phyloP scores from a whole-genome alignment of 202 grass and related monocot species.

The Setaria italica region DNA sequence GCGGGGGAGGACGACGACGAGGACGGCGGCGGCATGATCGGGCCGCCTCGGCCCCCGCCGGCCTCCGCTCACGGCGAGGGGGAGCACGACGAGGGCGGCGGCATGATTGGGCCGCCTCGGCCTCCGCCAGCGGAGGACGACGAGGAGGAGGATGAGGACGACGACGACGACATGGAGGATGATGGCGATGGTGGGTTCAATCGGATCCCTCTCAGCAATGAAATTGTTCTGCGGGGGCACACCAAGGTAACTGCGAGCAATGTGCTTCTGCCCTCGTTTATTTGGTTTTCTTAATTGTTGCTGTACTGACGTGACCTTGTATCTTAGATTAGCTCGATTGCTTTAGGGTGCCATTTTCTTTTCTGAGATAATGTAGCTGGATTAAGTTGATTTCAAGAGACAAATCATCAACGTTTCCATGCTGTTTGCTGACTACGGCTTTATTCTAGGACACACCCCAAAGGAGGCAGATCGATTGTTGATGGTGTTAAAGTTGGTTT shows the following conservation, averaged over 20 bases:
- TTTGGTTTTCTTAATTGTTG: neutral
- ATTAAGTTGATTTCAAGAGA: neutral
- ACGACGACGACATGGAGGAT: slow-evolving; percentile 52
- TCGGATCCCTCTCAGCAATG: slow-evolving; percentile 87
- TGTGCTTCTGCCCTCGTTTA: neutral
- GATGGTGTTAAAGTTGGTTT: neutral
- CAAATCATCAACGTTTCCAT: neutral
- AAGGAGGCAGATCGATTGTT: neutral
- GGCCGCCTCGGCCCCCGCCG: slow-evolving; percentile 60
- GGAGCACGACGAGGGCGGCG: slow-evolving; percentile 43
- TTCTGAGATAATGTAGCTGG: slow-evolving; percentile 6
- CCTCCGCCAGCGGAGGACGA: slow-evolving; percentile 34
- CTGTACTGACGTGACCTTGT: neutral
- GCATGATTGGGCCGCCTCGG: slow-evolving; percentile 72
- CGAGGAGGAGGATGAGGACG: slow-evolving; percentile 20
- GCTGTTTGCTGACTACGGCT: neutral
- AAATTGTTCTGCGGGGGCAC: slow-evolving; percentile 86
- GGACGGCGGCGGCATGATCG: slow-evolving; percentile 46
- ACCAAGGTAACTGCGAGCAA: slow-evolving; percentile 63
- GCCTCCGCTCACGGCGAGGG: slow-evolving; percentile 20
- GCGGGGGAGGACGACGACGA: slow-evolving; percentile 45
- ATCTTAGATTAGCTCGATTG: slow-evolving; percentile 9
- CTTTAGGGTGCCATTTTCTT: neutral
- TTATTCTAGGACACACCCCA: slow-evolving; percentile 16
- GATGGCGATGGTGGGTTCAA: slow-evolving; percentile 52